Evolutionary conservation across 2,329 filamentous ascomycete genomes (phyloP).

Genomic region (Bipolaris cookei): DNA sequence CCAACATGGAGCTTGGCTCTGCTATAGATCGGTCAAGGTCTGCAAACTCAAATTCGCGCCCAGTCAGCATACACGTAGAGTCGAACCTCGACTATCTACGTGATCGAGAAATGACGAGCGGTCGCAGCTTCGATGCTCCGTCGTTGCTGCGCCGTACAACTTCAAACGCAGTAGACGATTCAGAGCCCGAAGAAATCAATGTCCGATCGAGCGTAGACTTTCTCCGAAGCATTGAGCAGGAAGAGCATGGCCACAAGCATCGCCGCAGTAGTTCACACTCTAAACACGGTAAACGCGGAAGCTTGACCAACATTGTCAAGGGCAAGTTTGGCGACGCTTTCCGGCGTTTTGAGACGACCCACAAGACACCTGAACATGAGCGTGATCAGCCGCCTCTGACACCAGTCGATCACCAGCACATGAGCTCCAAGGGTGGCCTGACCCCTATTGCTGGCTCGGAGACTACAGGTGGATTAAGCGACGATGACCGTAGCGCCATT

Average conservation of each 20-base stretch:
- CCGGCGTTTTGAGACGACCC: constrained; percentile 77
- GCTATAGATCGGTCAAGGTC: constrained; percentile 66
- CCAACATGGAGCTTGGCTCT: constrained; percentile 66
- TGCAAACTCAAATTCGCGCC: constrained; percentile 71
- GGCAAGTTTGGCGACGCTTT: constrained; percentile 94
- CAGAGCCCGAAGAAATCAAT: constrained; percentile 63
- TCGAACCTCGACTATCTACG: constrained; percentile 82
- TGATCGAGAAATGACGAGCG: constrained; percentile 69
- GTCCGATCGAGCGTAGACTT: constrained; percentile 85
- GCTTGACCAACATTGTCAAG: constrained; percentile 75
- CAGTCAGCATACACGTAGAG: constrained; percentile 82
- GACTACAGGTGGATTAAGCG: constrained; percentile 70
- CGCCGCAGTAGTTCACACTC: constrained; percentile 62
- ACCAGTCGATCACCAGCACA: constrained; percentile 33
- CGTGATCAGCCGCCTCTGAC: constrained; percentile 37
- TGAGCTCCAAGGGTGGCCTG: constrained; percentile 34
- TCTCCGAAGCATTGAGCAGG: constrained; percentile 74
- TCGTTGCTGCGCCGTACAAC: constrained; percentile 38
- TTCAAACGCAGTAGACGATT: constrained; percentile 43
- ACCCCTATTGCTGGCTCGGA: constrained; percentile 80
- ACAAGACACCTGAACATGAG: constrained; percentile 34
- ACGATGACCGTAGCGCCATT: constrained; percentile 69
- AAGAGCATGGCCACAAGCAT: constrained; percentile 60
- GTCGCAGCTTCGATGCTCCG: constrained; percentile 42
- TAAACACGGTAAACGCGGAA: constrained; percentile 73